A percentile compares a stretch with the other conserved stretches of the same genome.
Evolutionary conservation across 176 grass and related monocot genomes (phyloP).

Genomic region (Bonia amplexicaulis): DNA sequence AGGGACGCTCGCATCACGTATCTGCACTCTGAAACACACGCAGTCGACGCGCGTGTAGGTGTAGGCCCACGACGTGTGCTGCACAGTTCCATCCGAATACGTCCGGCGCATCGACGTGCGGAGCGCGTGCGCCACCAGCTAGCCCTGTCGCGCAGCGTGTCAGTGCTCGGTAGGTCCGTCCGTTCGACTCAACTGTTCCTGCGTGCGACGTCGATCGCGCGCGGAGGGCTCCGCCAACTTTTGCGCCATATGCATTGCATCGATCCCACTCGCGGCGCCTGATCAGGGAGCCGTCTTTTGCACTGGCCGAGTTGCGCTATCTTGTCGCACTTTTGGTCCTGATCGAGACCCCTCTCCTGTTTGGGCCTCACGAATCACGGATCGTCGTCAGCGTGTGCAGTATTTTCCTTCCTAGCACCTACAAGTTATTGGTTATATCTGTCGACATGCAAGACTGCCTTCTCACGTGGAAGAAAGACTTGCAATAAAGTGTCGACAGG

Average conservation of each 20-base stretch:
- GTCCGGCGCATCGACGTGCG: constrained; percentile 5
- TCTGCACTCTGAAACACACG: background rate
- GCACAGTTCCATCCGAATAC: background rate
- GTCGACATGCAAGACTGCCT: background rate
- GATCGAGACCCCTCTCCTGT: background rate
- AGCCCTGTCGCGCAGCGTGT: background rate
- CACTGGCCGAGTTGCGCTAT: background rate
- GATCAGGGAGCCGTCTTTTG: background rate
- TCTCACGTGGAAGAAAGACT: background rate
- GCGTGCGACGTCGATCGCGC: background rate
- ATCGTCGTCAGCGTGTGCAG: background rate
- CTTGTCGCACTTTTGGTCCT: background rate
- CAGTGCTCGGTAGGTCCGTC: background rate
- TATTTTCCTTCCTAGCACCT: background rate
- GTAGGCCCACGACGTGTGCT: background rate
- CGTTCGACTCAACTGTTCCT: background rate
- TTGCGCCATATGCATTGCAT: constrained; percentile 4
- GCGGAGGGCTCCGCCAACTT: background rate
- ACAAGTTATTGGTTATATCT: background rate
- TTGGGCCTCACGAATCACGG: background rate
- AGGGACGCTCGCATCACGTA: background rate
- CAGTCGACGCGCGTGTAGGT: background rate
- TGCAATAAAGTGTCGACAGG: background rate
- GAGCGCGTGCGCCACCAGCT: background rate
- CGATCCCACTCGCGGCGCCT: background rate